A percentile compares a stretch with the other conserved stretches of the same genome.
Conservation (phyloP, 768 basidiomycete genomes). For the Pleurotus salmoneostramineus region DNA sequence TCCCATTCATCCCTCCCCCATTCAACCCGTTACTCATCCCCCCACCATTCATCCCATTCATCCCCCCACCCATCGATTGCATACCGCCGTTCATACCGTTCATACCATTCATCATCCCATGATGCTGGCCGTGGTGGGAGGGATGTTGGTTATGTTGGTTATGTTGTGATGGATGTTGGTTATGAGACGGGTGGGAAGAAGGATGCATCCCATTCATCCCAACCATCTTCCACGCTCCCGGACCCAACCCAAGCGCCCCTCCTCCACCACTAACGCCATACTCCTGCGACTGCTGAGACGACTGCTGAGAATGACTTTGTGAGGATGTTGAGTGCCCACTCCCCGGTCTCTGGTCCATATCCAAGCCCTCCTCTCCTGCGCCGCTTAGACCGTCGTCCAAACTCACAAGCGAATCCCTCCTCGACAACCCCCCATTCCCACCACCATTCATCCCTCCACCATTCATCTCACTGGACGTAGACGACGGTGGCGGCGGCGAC, state of each 20-base stretch:
- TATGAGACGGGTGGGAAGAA: not conserved
- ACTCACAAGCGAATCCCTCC: too few relatives aligned
- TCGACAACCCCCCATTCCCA: too few relatives aligned
- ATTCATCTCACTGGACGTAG: too few relatives aligned
- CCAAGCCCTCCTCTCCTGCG: too few relatives aligned
- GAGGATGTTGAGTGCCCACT: constrained; percentile 6
- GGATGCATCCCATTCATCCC: too few relatives aligned
- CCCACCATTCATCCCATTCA: not conserved
- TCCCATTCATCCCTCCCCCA: too few relatives aligned
- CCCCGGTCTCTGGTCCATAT: constrained; percentile 3
- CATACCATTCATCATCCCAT: too few relatives aligned
- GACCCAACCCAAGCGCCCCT: not conserved
- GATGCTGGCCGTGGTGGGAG: too few relatives aligned
- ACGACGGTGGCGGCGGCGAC: too few relatives aligned
- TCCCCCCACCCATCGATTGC: constrained; percentile 4
- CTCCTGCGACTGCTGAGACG: not conserved
- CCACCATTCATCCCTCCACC: too few relatives aligned
- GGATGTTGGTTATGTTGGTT: constrained; percentile 38
- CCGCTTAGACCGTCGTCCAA: too few relatives aligned
- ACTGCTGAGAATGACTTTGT: not conserved
- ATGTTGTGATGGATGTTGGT: constrained; percentile 30
- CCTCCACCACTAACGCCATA: not conserved
- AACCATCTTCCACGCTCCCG: not conserved
- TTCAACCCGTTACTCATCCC: constrained; percentile 17
- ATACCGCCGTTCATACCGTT: too few relatives aligned